Base-by-base conservation (phyloP, 495 filamentous ascomycete genomes). In the Echria macrotheca region DNA sequence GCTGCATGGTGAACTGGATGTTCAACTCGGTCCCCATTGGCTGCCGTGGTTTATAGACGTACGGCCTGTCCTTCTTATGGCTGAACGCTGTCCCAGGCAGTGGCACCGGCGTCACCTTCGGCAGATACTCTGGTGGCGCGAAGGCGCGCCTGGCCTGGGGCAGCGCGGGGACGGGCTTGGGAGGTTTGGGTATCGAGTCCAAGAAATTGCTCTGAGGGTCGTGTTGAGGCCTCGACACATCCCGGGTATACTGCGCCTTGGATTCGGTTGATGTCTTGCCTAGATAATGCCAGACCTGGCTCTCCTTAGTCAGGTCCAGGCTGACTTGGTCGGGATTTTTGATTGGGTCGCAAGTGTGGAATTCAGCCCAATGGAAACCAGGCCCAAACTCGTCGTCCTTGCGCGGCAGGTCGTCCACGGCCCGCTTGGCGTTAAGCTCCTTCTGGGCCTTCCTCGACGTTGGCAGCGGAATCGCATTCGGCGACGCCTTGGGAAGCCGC, bases 251-350 rank as follows among this genome's bases (percentile, higher is more conserved):
- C 61, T 95, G 87, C 36, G 88, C 84, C 67, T 84, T 90, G 58
- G 89, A 85, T 61, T 98, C 93, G 15, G 93, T 97, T 37, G 91
- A 96, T 40, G 74, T 79, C 58, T 81, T 78, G 14, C 87, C 87
- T 54, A 98, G 75, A 65, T 96, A 98, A 68, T 87, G 81, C 91
- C 91, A 98, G 47, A 95, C 67, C 56, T 86, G 82, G 48, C 89
- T 80, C 8, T 79, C 72, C 61, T 82, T 81, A 52, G 67, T 59
- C 15, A 95, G 58, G 57, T 91, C 79, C 42, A 93, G 72, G 67
- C 69, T 85, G 73, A 47, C 71, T 61, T 59, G 75, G 23, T 52
- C 54, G 26, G 12, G 40, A 44, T 57, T 73, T 24, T 65, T 58
- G 74, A 75, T n/a, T 52, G 59, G 23, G 56, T 68, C 72, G 59